Evolutionary conservation across 495 filamentous ascomycete species (phyloP).

Genomic region (Penicillium arizonense): DNA sequence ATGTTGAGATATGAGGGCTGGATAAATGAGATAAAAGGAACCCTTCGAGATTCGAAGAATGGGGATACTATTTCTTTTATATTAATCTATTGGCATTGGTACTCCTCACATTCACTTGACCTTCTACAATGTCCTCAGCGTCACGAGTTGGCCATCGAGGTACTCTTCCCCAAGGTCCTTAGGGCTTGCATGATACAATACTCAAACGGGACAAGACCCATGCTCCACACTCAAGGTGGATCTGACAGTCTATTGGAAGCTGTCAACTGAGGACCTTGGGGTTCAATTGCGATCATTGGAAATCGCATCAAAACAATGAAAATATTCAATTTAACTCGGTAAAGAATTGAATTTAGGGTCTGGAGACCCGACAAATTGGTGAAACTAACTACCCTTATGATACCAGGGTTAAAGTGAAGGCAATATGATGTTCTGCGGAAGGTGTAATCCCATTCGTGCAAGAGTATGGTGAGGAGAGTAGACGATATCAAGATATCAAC

Average conservation of each 20-base stretch:
- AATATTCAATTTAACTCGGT: neutral
- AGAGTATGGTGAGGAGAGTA: no score
- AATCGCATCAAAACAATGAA: no score
- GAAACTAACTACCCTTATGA: no score
- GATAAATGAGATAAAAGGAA: neutral
- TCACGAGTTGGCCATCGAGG: slow-evolving; percentile 23
- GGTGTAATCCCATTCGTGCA: no score
- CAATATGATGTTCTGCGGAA: no score
- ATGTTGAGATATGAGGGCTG: neutral
- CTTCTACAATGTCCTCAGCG: slow-evolving; percentile 23
- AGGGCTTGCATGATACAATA: slow-evolving; percentile 10
- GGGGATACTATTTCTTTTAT: slow-evolving; percentile 1
- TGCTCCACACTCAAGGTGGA: neutral
- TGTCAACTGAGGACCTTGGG: slow-evolving; percentile 26
- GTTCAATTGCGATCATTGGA: neutral
- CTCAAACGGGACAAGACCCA: no score
- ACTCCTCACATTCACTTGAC: neutral
- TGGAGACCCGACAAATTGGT: neutral
- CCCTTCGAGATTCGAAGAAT: neutral
- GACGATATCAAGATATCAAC: no score
- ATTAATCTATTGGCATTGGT: neutral
- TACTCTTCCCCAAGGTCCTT: slow-evolving; percentile 42
- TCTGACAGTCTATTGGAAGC: neutral
- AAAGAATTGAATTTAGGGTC: slow-evolving; percentile 1
- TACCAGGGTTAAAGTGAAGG: no score